A percentile compares a stretch with the other conserved stretches of the same genome.
Conservation (phyloP, 805 yeast genomes). For the Wickerhamomyces rabaulensis region DNA sequence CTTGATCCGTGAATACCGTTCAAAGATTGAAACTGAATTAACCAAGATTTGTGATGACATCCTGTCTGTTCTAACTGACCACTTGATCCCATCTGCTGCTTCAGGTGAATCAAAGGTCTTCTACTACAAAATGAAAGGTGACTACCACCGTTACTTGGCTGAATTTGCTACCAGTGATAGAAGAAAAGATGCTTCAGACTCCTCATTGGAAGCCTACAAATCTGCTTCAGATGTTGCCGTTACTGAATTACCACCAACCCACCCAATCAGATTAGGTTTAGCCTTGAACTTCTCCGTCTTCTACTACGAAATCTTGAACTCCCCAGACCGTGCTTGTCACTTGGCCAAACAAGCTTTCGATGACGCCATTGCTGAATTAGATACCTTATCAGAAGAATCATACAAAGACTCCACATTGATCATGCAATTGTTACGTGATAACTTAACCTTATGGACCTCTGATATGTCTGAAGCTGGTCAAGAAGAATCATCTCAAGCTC, state of each 20-base stretch:
- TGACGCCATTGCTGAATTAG: slow-evolving; percentile 98
- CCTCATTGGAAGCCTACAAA: slow-evolving; percentile 91
- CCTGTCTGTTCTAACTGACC: slow-evolving; percentile 78
- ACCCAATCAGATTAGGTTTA: slow-evolving; percentile 95
- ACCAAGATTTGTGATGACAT: slow-evolving; percentile 93
- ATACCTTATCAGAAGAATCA: slow-evolving; percentile 94
- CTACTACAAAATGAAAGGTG: slow-evolving; percentile 99
- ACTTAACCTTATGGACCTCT: slow-evolving; percentile 95
- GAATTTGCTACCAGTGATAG: slow-evolving; percentile 91
- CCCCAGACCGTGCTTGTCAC: slow-evolving; percentile 98
- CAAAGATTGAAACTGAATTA: slow-evolving; percentile 89
- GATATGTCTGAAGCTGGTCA: slow-evolving; percentile 83
- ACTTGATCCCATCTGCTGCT: slow-evolving; percentile 89
- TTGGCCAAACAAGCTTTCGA: slow-evolving; percentile 98
- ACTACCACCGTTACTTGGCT: slow-evolving; percentile 97
- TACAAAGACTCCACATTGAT: slow-evolving; percentile 98
- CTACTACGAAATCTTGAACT: slow-evolving; percentile 95
- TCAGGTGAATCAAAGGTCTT: slow-evolving; percentile 97
- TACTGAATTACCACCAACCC: slow-evolving; percentile 96
- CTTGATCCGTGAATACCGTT: slow-evolving; percentile 89
- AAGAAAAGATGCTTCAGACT: slow-evolving; percentile 88
- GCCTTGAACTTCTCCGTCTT: slow-evolving; percentile 97
- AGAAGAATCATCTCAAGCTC: slow-evolving; percentile 39
- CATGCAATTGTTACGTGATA: slow-evolving; percentile 98
- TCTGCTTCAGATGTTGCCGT: slow-evolving; percentile 96